Base-by-base conservation (phyloP, 768 basidiomycete genomes). In the Pleurotus pulmonarius region DNA sequence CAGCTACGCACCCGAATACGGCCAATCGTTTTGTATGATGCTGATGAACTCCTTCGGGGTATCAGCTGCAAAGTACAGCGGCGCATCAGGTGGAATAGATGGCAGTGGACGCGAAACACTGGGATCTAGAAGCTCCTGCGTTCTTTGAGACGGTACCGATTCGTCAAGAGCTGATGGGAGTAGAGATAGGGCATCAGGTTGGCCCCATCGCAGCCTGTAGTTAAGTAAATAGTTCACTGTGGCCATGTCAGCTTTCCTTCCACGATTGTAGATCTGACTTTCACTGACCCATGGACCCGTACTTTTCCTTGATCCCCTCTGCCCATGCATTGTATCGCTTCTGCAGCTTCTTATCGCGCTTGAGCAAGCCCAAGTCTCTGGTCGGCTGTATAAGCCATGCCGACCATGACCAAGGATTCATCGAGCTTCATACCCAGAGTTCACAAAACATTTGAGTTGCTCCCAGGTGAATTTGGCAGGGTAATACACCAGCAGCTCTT, bases 21-120 rank as follows among this genome's bases (percentile, higher is more conserved):
- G 92, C 92, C 92, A 94, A 65, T 92, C 90, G 64, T 93, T 92
- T 63, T 75, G 84, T 46, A 87, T 87, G 59, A 92, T 83, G 63
- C 84, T 87, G 60, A 90, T 72, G 52, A 82, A 72, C 37, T 82
- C 72, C 11, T 75, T 61, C 0, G 87, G 81, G 7, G 83, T 84
- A 60, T 86, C 75, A 11, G 79, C 80, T 29, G 76, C 83, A 69
- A 94, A 93, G 67, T 88, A 89, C 11, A 75, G 70, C 5, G 83
- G 83, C 2, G 70, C 66, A 53, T 71, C 64, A 5, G 61, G 55
- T 24, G 69, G 73, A 13, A 77, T 64, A 8, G 69, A 62, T 15
- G 72, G 70, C 7, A 71, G 49, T 46, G 20, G 56, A 9, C 60
- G 59, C 18, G 18, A 55, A 24, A 60, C 52, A 22, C 57, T 34